Evolutionary conservation across 2,329 filamentous ascomycete species (phyloP).

Genomic region (Shiraia bambusicola): DNA sequence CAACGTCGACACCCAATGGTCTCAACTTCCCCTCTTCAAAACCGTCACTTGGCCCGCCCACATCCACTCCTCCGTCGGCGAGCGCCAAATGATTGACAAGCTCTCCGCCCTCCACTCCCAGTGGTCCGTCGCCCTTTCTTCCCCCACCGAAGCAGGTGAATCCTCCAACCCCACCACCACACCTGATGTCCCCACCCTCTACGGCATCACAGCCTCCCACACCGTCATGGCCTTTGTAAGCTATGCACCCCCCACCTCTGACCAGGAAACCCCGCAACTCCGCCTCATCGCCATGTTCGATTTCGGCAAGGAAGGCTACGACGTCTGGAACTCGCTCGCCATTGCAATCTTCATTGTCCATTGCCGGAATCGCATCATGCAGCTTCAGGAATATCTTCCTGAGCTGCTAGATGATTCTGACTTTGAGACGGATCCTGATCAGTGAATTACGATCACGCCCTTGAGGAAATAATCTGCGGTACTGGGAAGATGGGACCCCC

Average conservation of each 20-base stretch:
- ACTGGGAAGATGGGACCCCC: too few species aligned
- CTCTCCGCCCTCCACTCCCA: constrained; percentile 47
- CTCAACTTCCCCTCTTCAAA: constrained; percentile 49
- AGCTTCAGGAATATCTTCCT: constrained; percentile 44
- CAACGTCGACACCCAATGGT: constrained; percentile 40
- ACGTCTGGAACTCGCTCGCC: constrained; percentile 63
- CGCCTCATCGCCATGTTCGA: constrained; percentile 56
- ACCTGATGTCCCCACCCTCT: constrained; percentile 56
- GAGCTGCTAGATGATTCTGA: constrained; percentile 8
- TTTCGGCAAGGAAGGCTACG: constrained; percentile 54
- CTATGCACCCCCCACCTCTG: constrained; percentile 44
- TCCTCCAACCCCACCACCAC: too few species aligned
- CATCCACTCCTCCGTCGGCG: constrained; percentile 43
- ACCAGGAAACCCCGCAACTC: constrained; percentile 26
- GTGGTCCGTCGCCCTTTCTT: constrained; percentile 45
- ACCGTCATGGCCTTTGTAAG: constrained; percentile 57
- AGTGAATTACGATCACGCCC: too few species aligned
- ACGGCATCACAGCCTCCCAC: constrained; percentile 57
- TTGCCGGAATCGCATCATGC: constrained; percentile 53
- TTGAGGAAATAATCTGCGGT: too few species aligned
- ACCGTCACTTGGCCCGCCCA: constrained; percentile 46
- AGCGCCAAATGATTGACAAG: constrained; percentile 47
- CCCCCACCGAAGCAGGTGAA: too few species aligned
- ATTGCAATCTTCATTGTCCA: constrained; percentile 58
- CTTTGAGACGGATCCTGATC: constrained; percentile 32